Percentiles rank a stretch among this genome's conserved stretches.
These are phyloP conservation scores for Suhomyces anneliseae DNA, from an alignment of 1,139 yeast species.

Conservation along the genomic window DNA sequence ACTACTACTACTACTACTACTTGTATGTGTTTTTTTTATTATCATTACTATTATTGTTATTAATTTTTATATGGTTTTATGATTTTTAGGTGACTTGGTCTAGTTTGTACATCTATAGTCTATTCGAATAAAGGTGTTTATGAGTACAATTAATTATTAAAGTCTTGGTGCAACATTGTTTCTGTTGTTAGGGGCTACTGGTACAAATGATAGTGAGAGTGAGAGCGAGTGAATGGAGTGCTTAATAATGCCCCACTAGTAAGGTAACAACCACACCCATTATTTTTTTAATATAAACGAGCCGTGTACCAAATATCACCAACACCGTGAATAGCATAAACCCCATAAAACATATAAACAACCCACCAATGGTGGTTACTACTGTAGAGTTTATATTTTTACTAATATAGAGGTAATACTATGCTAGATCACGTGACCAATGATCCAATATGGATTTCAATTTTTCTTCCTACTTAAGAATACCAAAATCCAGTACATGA, in stretches of 20 bases:
- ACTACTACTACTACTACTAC: not conserved
- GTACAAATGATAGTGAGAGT: no score
- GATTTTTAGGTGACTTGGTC: not conserved
- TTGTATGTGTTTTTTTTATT: not conserved
- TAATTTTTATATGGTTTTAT: not conserved
- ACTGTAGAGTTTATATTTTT: no score
- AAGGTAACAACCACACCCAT: no score
- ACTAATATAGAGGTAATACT: no score
- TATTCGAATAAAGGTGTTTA: not conserved
- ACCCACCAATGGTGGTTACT: no score
- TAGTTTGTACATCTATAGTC: not conserved
- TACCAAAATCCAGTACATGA: not conserved
- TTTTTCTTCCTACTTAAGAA: constrained; percentile 1
- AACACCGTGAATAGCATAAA: no score
- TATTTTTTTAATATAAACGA: no score
- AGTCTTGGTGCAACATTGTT: not conserved
- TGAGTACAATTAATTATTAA: not conserved
- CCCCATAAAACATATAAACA: no score
- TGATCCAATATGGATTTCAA: constrained; percentile 2
- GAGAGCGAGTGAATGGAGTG: no score
- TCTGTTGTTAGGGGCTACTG: not conserved
- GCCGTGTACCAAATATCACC: no score
- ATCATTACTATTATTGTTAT: not conserved
- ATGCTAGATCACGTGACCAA: not conserved
- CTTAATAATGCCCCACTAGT: no score